Percentiles rank a stretch among this genome's conserved stretches.
These are phyloP conservation scores for Delonix regia DNA, from an alignment of 306 rosid species.

Conservation along the genomic window DNA sequence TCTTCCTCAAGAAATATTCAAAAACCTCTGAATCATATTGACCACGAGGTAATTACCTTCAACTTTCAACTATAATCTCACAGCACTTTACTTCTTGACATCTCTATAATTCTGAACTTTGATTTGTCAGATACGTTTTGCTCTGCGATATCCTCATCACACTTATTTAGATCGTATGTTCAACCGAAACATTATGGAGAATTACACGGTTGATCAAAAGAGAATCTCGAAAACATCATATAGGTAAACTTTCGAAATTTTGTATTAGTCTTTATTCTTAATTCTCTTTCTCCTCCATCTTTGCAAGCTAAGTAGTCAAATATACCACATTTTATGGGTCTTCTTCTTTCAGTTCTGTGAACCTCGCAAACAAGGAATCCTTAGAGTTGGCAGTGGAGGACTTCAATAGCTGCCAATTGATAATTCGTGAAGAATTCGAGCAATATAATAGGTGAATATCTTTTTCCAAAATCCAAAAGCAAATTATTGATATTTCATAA, in stretches of 20 bases:
- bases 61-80: background rate
- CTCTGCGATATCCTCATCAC: constrained; percentile 45
- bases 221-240: constrained; percentile 54
- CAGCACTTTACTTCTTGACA: background rate
- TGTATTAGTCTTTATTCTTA: background rate
- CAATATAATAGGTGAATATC: constrained; percentile 41
- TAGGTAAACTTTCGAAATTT: constrained; percentile 22
- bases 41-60: constrained; percentile 59
- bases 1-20: background rate
- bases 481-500: no score
- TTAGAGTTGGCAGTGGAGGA: constrained; percentile 57
- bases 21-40: constrained; percentile 16
- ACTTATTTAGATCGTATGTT: constrained; percentile 48
- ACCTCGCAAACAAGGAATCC: constrained; percentile 45
- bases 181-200: constrained; percentile 34
- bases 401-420: constrained; percentile 51
- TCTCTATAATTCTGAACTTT: background rate
- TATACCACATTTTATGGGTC: background rate
- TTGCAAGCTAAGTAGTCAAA: background rate
- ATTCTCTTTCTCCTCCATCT: background rate
- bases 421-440: constrained; percentile 48
- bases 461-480: background rate
- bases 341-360: constrained; percentile 43
- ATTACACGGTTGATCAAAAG: constrained; percentile 39
- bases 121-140: constrained; percentile 40